Base-by-base conservation (phyloP, 176 grass and related monocot species). In the Areca catechu region DNA sequence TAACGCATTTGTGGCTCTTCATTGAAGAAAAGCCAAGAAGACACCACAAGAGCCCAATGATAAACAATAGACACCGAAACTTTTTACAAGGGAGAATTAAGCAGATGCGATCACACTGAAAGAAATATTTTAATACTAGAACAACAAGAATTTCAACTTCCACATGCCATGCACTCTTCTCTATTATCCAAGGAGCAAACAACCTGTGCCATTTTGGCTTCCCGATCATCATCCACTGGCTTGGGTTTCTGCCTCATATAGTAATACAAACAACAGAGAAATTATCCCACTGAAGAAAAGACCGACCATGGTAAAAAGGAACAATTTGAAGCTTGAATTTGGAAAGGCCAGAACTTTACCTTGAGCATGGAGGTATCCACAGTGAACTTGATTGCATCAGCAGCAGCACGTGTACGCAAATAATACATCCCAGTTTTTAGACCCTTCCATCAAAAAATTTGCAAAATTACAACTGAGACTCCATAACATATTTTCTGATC, bases 391-490 rank as follows among this genome's bases (percentile, higher is more conserved):
- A 98, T 98, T 12, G 93, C 93, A 34, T 98, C 93, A 48, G 88
- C 88, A 34, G 93, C 93, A 59, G 88, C 84, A 57, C 88, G 76
- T 20, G 93, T 92, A 66, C 93, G 74, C 48, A 98, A 68, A 70
- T 98, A 98, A 72, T 98, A 98, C 93, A 98, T 98, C 43, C 93
- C 93, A 71, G 93, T 98, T 85, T 98, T 98, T 24, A 98, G 76
- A 51, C 93, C 93, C 93, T 98, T 63, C n/a, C 17, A 75, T 22
- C 48, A 83, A 76, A 58, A 54, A 57, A 0, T 51, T 53, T 0
- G n/a, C 2, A 43, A 9, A 3, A 5, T 48, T 34, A 22, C 3
- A 63, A 43, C 19, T 20, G 3, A 20, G 51, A 54, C 6, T 54
- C 17, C 51, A 54, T 9, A 16, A 20, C 1, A 54, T 1, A 54